Base-by-base conservation (phyloP, 164 flowering plant genomes). In the Hamamelis virginiana region DNA sequence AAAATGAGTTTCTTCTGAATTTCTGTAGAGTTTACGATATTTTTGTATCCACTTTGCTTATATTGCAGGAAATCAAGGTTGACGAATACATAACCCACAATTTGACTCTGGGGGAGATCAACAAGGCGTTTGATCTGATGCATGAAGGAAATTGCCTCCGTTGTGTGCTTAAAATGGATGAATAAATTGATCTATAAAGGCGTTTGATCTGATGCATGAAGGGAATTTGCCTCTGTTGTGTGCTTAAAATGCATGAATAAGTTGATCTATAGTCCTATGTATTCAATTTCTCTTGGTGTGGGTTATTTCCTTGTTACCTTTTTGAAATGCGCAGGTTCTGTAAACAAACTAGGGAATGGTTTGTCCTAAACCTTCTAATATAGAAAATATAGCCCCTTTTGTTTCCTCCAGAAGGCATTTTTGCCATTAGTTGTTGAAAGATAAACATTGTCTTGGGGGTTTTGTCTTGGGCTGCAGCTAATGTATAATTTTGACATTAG, bases 41-140 rank as follows among this genome's bases (percentile, higher is more conserved):
- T 22, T 8, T 28, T 57, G 51, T 44, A 19, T 43, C 47, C 47
- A 48, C 44, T 47, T 23, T 46, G 0, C 15, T 41, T 9, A 13
- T 45, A 13, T 72, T 74, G 47, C 88, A 95, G 98, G 98, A 95
- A 81, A 92, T 95, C 76, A 95, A 95, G 83, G 89, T 95, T 23
- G 98, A 95, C 53, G 98, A 95, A 77, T 95, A 95, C 83, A 83
- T 95, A 55, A 92, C 96, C 55, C 98, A 92, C 78, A 83, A 70
- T 38, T 18, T 89, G 86, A 86, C 91, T 33, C 88, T 95, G 47
- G 83, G 59, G 18, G 97, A 92, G 64, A 95, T 95, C 78, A 92
- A 95, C 83, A 67, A 91, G 69, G 98, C 92, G 4, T 92, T 95
- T 73, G 83, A 92, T 81, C 82, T 92, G 83, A 66, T 95, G 93